A percentile compares a stretch with the other conserved stretches of the same genome.
Evolutionary conservation across 352 stramenopile genomes (phyloP).

Genomic region (Globisporangium barbulae): DNA sequence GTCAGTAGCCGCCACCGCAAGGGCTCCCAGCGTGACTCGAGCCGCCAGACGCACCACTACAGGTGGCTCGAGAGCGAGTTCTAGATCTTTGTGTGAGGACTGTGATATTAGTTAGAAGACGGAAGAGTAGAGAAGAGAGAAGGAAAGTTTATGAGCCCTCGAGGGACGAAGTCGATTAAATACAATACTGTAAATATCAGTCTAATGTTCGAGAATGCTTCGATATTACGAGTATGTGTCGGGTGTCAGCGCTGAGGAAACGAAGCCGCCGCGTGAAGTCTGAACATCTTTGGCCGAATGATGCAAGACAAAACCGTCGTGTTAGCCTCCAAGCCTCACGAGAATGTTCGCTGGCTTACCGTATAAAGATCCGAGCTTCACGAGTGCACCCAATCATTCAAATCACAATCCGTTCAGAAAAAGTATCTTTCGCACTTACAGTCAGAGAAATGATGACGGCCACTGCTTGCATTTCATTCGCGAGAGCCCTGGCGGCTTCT

Average conservation of each 20-base stretch:
- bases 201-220: too few species aligned
- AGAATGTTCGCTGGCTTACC: too few species aligned
- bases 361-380: too few species aligned
- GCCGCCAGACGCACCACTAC: conserved; percentile 1
- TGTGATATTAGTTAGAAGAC: neutral
- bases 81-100: neutral
- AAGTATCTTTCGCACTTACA: conserved; percentile 1
- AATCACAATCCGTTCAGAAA: neutral
- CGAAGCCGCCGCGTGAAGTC: too few species aligned
- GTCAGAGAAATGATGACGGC: neutral
- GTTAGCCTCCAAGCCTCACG: too few species aligned
- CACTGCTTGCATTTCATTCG: neutral
- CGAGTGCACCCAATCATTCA: neutral
- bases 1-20: neutral
- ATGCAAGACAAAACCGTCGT: too few species aligned
- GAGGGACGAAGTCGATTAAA: neutral
- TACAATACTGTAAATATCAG: neutral
- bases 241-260: too few species aligned
- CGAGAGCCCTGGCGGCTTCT: neutral
- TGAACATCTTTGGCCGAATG: too few species aligned
- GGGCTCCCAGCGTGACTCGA: neutral
- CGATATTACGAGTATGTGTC: too few species aligned
- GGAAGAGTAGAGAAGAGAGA: neutral
- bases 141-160: conserved; percentile 6
- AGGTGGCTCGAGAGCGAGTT: conserved; percentile 16